Conservation (phyloP, 108 stramenopile species). For the Epipyxis sp. region DNA sequence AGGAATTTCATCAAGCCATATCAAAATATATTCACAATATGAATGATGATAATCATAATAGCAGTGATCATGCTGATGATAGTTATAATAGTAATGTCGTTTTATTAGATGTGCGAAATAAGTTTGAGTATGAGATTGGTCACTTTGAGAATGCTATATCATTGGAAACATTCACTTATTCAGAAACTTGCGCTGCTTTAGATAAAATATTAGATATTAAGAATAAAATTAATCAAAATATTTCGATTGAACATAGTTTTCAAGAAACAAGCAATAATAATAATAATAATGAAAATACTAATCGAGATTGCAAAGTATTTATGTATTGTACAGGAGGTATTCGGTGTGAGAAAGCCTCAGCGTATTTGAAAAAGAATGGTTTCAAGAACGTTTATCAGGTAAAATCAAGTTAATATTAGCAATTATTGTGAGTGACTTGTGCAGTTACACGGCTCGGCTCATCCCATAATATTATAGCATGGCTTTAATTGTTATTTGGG, state of each 20-base stretch:
- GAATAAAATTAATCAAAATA: too few species aligned
- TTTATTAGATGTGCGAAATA: constrained; percentile 42
- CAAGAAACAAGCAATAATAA: constrained; percentile 10
- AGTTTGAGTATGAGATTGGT: constrained; percentile 34
- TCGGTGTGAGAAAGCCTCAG: constrained; percentile 84
- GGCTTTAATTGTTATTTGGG: too few species aligned
- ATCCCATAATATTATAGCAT: too few species aligned
- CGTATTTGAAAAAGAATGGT: constrained; percentile 60
- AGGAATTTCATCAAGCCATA: constrained; percentile 35
- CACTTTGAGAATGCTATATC: constrained; percentile 28
- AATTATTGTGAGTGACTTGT: too few species aligned
- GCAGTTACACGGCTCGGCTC: too few species aligned
- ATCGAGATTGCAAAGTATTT: constrained; percentile 65
- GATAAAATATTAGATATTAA: background rate
- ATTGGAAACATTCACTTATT: constrained; percentile 1
- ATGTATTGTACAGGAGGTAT: constrained; percentile 93
- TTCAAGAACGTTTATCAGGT: constrained; percentile 46
- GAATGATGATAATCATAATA: too few species aligned
- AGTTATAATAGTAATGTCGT: background rate
- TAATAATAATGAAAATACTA: too few species aligned
- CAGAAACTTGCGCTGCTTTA: constrained; percentile 1
- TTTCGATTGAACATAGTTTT: constrained; percentile 2
- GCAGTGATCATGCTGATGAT: too few species aligned
- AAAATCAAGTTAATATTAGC: background rate
- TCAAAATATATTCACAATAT: background rate